These are phyloP conservation scores for Apiospora aurea DNA, from an alignment of 2,329 filamentous ascomycete species.

Conservation along the genomic window DNA sequence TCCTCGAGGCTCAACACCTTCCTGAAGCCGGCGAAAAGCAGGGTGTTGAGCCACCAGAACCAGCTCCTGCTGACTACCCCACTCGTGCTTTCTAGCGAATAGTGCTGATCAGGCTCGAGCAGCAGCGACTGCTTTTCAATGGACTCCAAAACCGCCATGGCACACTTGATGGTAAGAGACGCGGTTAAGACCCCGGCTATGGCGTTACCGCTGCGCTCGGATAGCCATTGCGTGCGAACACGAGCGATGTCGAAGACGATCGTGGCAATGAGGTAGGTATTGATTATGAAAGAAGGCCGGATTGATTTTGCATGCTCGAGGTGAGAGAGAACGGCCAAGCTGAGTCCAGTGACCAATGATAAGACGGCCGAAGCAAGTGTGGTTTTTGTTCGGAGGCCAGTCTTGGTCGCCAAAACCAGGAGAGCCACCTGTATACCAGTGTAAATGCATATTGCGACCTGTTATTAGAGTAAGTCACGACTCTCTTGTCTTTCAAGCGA, in stretches of 20 bases:
- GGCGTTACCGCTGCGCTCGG: slow-evolving; percentile 24
- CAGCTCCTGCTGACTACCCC: slow-evolving; percentile 38
- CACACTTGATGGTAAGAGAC: slow-evolving; percentile 35
- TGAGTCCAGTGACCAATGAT: slow-evolving; percentile 24
- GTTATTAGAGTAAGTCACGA: background rate
- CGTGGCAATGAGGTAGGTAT: slow-evolving; percentile 31
- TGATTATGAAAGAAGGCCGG: slow-evolving; percentile 29
- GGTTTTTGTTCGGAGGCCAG: slow-evolving; percentile 24
- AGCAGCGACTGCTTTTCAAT: slow-evolving; percentile 38
- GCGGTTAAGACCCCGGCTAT: slow-evolving; percentile 37
- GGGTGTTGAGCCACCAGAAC: slow-evolving; percentile 40
- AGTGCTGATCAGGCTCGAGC: slow-evolving; percentile 32
- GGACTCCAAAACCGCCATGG: slow-evolving; percentile 35
- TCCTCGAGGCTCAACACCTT: slow-evolving; percentile 38
- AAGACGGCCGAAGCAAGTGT: slow-evolving; percentile 25
- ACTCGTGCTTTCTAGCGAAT: slow-evolving; percentile 33
- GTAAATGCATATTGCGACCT: slow-evolving; percentile 21
- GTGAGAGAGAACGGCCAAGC: slow-evolving; percentile 27
- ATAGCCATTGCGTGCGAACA: slow-evolving; percentile 28
- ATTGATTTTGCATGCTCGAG: slow-evolving; percentile 28
- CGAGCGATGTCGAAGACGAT: slow-evolving; percentile 26
- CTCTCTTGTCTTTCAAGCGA: background rate
- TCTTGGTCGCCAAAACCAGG: slow-evolving; percentile 19
- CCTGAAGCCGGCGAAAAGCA: slow-evolving; percentile 36
- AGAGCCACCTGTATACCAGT: slow-evolving; percentile 24